A percentile compares a stretch with the other conserved stretches of the same genome.
phyloP scores from a whole-genome alignment of 208 protist species.

The Acanthamoeba polyphaga region DNA sequence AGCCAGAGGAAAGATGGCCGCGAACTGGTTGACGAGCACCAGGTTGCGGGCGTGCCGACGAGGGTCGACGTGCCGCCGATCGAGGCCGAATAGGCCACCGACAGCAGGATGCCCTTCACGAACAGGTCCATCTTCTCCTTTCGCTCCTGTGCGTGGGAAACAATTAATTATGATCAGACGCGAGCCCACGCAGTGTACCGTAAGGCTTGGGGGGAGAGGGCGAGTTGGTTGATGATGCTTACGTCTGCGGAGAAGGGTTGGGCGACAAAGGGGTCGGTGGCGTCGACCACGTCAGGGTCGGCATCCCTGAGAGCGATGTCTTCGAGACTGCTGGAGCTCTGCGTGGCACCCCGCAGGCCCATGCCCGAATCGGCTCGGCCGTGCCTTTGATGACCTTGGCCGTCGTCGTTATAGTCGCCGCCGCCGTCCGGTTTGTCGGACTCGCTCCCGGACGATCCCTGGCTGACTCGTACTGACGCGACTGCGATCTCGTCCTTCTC shows the following conservation, averaged over 20 bases:
- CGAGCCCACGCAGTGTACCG: too few species aligned
- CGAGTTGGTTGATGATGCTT: too few species aligned
- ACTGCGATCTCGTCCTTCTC: background rate
- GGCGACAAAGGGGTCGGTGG: background rate
- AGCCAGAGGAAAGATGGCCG: conserved; percentile 7
- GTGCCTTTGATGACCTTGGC: background rate
- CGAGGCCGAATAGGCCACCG: conserved; percentile 50
- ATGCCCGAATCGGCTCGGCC: background rate
- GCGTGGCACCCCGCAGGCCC: background rate
- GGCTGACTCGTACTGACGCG: background rate
- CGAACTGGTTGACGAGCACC: conserved; percentile 15
- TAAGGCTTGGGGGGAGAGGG: too few species aligned
- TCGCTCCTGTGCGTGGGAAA: background rate
- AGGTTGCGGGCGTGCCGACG: conserved; percentile 58
- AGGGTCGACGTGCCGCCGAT: conserved; percentile 70
- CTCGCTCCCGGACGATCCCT: background rate
- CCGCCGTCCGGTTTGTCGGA: background rate
- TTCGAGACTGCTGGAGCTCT: background rate
- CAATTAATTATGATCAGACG: background rate
- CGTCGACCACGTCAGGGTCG: background rate
- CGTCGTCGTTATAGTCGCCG: background rate
- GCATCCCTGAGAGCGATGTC: background rate
- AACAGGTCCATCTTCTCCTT: background rate
- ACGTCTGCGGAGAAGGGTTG: background rate
- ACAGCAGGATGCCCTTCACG: conserved; percentile 48